Conservation (phyloP, 1,139 yeast genomes). For the Debaryomycetaceae sp. region DNA sequence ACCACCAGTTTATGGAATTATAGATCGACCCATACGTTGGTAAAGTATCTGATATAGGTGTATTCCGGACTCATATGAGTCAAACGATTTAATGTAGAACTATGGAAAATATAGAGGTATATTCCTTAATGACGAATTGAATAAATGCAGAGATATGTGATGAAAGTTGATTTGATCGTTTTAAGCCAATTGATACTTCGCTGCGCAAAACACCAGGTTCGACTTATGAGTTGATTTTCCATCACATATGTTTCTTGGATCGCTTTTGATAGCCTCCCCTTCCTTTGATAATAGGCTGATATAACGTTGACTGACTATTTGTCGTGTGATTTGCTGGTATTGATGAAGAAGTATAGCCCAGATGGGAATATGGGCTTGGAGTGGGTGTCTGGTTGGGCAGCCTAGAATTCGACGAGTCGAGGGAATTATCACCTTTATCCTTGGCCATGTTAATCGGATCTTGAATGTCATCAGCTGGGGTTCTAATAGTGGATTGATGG, state of each 20-base stretch:
- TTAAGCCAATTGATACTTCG: no score
- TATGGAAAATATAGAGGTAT: no score
- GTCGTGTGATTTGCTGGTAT: background rate
- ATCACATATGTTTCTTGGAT: constrained; percentile 32
- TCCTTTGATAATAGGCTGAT: constrained; percentile 40
- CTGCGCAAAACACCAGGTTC: no score
- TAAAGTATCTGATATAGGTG: no score
- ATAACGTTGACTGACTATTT: background rate
- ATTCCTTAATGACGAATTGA: no score
- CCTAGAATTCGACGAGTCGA: background rate
- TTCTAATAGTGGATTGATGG: background rate
- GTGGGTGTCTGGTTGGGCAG: background rate
- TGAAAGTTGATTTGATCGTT: no score
- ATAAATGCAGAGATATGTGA: no score
- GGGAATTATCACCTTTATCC: background rate
- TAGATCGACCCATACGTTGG: no score
- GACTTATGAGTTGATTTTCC: no score
- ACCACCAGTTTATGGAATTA: no score
- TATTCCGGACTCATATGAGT: no score
- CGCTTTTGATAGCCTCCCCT: constrained; percentile 52
- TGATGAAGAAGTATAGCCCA: background rate
- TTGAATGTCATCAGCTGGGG: background rate
- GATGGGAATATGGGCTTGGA: background rate
- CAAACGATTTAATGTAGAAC: no score
- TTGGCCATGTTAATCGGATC: background rate